These are phyloP conservation scores for Fusarium devonianum DNA, from an alignment of 2,329 filamentous ascomycete genomes.

Conservation along the genomic window DNA sequence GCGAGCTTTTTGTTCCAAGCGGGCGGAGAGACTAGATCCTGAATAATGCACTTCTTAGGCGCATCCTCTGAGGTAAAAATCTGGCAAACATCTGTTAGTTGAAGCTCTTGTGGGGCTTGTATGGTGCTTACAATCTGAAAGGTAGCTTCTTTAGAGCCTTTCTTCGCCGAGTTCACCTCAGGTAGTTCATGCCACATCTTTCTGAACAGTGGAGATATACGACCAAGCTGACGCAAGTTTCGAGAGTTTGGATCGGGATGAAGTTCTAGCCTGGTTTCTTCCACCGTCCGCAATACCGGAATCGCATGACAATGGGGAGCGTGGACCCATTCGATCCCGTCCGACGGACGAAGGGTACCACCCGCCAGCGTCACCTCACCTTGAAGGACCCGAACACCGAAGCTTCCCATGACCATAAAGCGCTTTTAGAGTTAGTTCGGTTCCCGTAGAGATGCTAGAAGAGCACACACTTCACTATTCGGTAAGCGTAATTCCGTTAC, in stretches of 20 bases:
- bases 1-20: slow-evolving; percentile 69
- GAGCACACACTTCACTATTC: slow-evolving; percentile 56
- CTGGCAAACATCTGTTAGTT: slow-evolving; percentile 47
- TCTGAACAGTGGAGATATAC: slow-evolving; percentile 70
- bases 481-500: slow-evolving; percentile 52
- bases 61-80: slow-evolving; percentile 61
- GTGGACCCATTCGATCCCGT: slow-evolving; percentile 62
- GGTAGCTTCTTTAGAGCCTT: slow-evolving; percentile 37
- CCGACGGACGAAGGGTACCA: slow-evolving; percentile 62
- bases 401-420: slow-evolving; percentile 71
- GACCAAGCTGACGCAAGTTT: slow-evolving; percentile 61
- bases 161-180: slow-evolving; percentile 29
- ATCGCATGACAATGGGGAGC: slow-evolving; percentile 75
- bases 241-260: slow-evolving; percentile 58
- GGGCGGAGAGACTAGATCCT: slow-evolving; percentile 63
- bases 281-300: slow-evolving; percentile 66
- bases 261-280: slow-evolving; percentile 62
- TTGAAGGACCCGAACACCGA: slow-evolving; percentile 65
- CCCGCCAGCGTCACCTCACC: slow-evolving; percentile 73
- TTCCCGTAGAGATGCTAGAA: background rate
- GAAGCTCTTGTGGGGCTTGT: too few relatives aligned
- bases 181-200: slow-evolving; percentile 67
- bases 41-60: slow-evolving; percentile 57
- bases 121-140: slow-evolving; percentile 64
- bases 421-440: slow-evolving; percentile 54